These are phyloP conservation scores for Fusarium proliferatum DNA, from an alignment of 2,329 filamentous ascomycete genomes.

Conservation along the genomic window DNA sequence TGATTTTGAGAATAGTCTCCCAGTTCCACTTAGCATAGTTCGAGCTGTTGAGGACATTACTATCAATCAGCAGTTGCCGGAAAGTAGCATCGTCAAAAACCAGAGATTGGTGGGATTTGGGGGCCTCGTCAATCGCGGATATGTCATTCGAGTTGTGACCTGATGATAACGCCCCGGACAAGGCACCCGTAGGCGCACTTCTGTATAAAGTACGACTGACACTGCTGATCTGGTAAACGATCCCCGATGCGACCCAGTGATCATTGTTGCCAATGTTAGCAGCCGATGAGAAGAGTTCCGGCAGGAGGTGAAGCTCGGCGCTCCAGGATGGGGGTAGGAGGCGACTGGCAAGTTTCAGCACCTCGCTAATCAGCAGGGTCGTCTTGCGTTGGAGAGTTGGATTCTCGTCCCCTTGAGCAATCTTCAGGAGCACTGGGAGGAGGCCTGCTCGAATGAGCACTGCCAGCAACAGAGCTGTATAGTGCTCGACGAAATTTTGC, in stretches of 20 bases:
- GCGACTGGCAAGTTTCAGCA: constrained; percentile 88
- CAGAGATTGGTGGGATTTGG: constrained; percentile 60
- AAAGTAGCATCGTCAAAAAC: constrained; percentile 71
- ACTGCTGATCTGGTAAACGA: constrained; percentile 97
- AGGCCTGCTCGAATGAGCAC: constrained; percentile 86
- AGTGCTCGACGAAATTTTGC: constrained; percentile 92
- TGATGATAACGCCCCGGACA: constrained; percentile 54
- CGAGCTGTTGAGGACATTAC: constrained; percentile 86
- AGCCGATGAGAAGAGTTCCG: constrained; percentile 83
- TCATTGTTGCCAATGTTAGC: constrained; percentile 76
- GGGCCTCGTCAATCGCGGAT: constrained; percentile 66
- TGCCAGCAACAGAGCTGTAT: constrained; percentile 87
- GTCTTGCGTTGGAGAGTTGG: constrained; percentile 84
- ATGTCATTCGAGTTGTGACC: constrained; percentile 61
- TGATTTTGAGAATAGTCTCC: constrained; percentile 89
- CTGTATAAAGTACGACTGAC: constrained; percentile 93
- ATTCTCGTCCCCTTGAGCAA: constrained; percentile 76
- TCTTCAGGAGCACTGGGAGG: constrained; percentile 68
- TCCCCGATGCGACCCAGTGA: constrained; percentile 84
- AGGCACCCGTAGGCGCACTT: constrained; percentile 67
- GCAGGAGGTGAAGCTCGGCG: constrained; percentile 85
- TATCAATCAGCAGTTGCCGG: constrained; percentile 76
- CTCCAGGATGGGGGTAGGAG: constrained; percentile 86
- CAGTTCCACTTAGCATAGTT: constrained; percentile 98
- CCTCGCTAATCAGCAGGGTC: constrained; percentile 89